Conservation (phyloP, 2,329 filamentous ascomycete genomes). For the Nigrograna mackinnonii region DNA sequence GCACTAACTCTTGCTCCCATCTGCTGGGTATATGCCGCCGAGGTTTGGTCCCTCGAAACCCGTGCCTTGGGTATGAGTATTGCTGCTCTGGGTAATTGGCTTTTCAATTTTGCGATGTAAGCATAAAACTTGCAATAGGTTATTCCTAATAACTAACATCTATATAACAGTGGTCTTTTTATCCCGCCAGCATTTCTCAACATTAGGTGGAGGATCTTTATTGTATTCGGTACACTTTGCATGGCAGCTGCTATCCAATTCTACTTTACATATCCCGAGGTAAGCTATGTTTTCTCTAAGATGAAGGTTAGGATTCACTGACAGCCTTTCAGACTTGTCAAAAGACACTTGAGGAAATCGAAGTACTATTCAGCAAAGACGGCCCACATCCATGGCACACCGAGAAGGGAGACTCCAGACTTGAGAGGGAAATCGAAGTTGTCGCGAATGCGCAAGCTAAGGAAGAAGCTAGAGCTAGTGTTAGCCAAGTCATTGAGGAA, state of each 20-base stretch:
- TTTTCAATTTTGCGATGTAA: too few relatives aligned
- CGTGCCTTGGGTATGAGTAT: conserved; percentile 64
- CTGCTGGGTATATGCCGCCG: conserved; percentile 68
- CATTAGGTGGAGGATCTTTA: conserved; percentile 59
- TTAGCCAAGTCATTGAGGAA: conserved; percentile 20
- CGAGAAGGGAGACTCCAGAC: conserved; percentile 33
- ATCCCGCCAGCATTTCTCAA: conserved; percentile 62
- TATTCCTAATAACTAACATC: too few relatives aligned
- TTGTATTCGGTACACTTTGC: conserved; percentile 54
- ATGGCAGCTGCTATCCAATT: conserved; percentile 50
- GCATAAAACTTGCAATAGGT: too few relatives aligned
- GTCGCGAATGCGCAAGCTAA: conserved; percentile 27
- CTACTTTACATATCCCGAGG: conserved; percentile 49
- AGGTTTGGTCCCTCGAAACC: conserved; percentile 66
- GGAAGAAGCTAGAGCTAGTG: conserved; percentile 22
- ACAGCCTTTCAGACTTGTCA: conserved; percentile 26
- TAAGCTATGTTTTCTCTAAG: conserved; percentile 8
- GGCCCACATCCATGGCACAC: conserved; percentile 42
- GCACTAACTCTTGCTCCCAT: conserved; percentile 66
- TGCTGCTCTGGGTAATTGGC: conserved; percentile 51
- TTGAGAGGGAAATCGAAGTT: conserved; percentile 30
- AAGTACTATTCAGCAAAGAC: conserved; percentile 35
- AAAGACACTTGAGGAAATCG: conserved; percentile 43
- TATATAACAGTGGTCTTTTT: conserved; percentile 61
- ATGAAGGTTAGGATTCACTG: conserved; percentile 1